Percentiles rank a stretch among this genome's conserved stretches.
Conservation (phyloP, 371 early-diverging fungal genomes). For the Haplosporangium sp. region DNA sequence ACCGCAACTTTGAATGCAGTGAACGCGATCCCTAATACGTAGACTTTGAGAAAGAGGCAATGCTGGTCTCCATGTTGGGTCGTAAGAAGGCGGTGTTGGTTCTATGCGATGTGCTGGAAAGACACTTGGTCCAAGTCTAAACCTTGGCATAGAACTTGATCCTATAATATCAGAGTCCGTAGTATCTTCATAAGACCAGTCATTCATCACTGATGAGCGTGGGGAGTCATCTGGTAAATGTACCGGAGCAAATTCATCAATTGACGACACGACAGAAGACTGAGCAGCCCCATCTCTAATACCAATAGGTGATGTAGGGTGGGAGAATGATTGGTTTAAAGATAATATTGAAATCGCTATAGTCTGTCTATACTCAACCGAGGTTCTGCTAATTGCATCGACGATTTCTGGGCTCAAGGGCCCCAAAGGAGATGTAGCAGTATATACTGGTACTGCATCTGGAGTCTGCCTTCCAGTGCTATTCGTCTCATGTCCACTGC, state of each 20-base stretch:
- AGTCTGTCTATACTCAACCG: constrained; percentile 35
- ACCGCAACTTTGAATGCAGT: background rate
- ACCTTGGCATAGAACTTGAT: background rate
- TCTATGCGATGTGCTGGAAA: background rate
- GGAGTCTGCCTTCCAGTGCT: constrained; percentile 34
- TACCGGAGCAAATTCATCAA: constrained; percentile 8
- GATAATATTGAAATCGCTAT: constrained; percentile 39
- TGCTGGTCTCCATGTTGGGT: constrained; percentile 25
- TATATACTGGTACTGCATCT: constrained; percentile 39
- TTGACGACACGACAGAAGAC: constrained; percentile 15
- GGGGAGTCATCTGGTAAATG: constrained; percentile 6
- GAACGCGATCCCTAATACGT: background rate
- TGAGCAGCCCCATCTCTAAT: constrained; percentile 1
- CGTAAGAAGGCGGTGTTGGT: constrained; percentile 29
- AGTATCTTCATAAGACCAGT: constrained; percentile 7
- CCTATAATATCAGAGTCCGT: background rate
- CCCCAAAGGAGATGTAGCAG: constrained; percentile 34
- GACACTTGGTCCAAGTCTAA: background rate
- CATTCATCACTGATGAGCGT: constrained; percentile 15
- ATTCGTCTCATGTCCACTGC: constrained; percentile 3
- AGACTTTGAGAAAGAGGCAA: constrained; percentile 5
- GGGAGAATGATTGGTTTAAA: constrained; percentile 13
- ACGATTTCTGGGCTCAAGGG: constrained; percentile 44
- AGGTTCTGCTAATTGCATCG: constrained; percentile 43
- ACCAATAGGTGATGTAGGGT: constrained; percentile 3